Base-by-base conservation (phyloP, 345 rosid species). In the Rhizophora apiculata region DNA sequence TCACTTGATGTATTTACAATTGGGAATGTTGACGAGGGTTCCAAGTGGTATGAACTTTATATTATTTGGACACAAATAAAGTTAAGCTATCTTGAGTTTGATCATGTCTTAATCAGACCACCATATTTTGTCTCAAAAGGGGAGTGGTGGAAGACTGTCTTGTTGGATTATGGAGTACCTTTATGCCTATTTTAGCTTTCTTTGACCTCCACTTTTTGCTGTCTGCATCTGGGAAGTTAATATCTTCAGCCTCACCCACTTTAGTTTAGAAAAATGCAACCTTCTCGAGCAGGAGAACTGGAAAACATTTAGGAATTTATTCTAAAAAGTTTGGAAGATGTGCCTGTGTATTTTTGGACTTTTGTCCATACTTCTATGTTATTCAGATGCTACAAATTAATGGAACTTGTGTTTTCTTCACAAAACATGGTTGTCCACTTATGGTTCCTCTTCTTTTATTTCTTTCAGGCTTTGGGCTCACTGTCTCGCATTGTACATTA, bases 391-490 rank as follows among this genome's bases (percentile, higher is more conserved):
- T 32, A 34, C 9, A 57, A 31, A 7, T 64, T 72, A 13, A 3
- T 27, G 8, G 22, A 46, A 59, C 29, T 13, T 37, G 15, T 43
- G 48, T 49, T 59, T 49, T 34, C 51, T 27, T 37, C 16, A 37
- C 21, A 1, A 37, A 10, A 46, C 66, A 9, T 29, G 62, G 13
- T 48, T 19, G 6, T 58, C 46, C 8, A 64, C 73, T 74, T 22
- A n/a, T 19, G 16, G 5, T 59, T 21, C 36, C 16, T 68, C 60
- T 59, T 62, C 13, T 67, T 43, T 19, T 46, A 29, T 59, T 30
- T 22, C 67, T 78, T 48, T 48, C 89, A 95, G 99, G 99, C 86
- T 95, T 53, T 88, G 96, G 99, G 84, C 80, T 21, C 99, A 92
- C 77, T 90, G 96, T 85, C 64, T 92, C 70, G 84, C 94, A 56